Evolutionary conservation across 2,329 filamentous ascomycete species (phyloP).

Genomic region (Ophiostoma australiae): DNA sequence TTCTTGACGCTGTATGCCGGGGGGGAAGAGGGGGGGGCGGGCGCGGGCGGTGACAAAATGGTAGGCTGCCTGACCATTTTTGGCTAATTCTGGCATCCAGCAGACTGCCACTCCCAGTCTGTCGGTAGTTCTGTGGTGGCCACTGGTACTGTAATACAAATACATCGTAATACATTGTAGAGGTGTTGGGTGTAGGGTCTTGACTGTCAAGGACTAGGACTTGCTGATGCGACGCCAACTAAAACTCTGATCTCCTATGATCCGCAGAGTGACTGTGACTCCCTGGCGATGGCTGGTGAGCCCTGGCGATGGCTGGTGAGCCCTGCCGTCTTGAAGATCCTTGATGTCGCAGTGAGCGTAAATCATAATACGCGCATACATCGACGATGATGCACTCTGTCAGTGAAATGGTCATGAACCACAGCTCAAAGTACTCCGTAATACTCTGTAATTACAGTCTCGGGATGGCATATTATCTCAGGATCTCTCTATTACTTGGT

Average conservation of each 20-base stretch:
- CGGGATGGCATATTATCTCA: not conserved
- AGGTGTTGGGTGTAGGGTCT: not conserved
- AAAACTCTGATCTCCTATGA: not conserved
- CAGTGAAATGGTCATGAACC: not conserved
- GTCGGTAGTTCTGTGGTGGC: not conserved
- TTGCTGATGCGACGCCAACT: not conserved
- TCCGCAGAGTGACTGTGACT: not conserved
- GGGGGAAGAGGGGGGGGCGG: not conserved
- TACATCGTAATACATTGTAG: not conserved
- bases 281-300: no score
- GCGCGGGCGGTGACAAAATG: not conserved
- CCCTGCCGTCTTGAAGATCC: not conserved
- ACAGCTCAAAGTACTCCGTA: not conserved
- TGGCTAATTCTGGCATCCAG: not conserved
- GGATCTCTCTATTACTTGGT: not conserved
- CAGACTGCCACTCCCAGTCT: not conserved
- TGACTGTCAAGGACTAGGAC: no score
- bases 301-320: not conserved
- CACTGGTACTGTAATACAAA: not conserved
- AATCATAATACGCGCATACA: not conserved
- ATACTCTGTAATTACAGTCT: not conserved
- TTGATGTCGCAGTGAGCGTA: not conserved
- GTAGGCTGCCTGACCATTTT: conserved; percentile 1
- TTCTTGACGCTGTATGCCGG: not conserved
- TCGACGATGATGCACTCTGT: not conserved